Evolutionary conservation across 306 rosid genomes (phyloP), one percentile per base, ranked within the genome.

Genomic region (Vigna radiata): DNA sequence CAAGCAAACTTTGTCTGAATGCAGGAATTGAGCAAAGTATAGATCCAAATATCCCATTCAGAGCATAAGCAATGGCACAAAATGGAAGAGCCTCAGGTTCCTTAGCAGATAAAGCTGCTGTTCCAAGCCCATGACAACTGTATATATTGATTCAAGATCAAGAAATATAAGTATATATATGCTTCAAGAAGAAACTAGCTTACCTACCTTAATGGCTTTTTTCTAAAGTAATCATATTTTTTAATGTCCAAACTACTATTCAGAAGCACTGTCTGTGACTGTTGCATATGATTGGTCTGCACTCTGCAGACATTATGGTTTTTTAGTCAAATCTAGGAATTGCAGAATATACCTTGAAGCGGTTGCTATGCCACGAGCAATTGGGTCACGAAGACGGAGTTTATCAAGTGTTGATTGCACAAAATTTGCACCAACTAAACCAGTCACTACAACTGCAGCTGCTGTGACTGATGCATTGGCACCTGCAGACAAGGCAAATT

Each of bases 1-100:
- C 89, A 29, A 90, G 56, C 86, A 93, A 79, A 79, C 96, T 93
- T 63, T 87, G 83, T 85, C 97, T 86, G 14, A 90, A 72, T 18
- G 77, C 85, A 21, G 97, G 96, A 68, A 92, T 72, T 70, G 97
- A 90, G 86, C 96, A 93, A 43, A 90, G 75, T 85, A 88, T 23
- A 49, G 94, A 83, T 60, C 97, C 97, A 80, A 90, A 90, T 50
- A 93, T 93, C 8, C 96, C 96, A 81, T 83, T 93, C 78, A 90
- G 77, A 39, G 88, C 96, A 72, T 93, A 89, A 48, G 97, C 94
- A 63, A 93, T 87, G 69, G 97, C 94, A 48, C 97, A 90, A 72
- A 93, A 93, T 29, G 97, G 96, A 25, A 93, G 92, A 74, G 97
- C 94, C 85, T 93, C 97, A 11, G 97, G 97, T 85, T 92, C 97